Conservation (phyloP, 1,284 basidiomycete species). For the Ganoderma boninense region DNA sequence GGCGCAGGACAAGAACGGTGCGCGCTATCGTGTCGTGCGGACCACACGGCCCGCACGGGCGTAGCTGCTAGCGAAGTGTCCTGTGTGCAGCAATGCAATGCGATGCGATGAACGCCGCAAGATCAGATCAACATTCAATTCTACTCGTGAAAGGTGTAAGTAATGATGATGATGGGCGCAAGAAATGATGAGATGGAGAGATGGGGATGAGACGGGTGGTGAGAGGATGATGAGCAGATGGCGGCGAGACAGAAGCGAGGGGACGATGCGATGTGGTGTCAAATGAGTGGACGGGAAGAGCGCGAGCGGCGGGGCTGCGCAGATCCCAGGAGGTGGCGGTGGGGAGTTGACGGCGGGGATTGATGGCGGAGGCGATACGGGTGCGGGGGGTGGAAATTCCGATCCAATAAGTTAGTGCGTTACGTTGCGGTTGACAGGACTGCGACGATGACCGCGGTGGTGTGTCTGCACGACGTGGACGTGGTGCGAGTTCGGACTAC, state of each 20-base stretch:
- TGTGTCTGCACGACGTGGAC: conserved; percentile 27
- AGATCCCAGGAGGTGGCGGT: conserved; percentile 33
- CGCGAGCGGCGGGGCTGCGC: conserved; percentile 29
- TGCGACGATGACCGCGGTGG: conserved; percentile 30
- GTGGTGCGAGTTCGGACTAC: conserved; percentile 25
- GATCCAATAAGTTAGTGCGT: conserved; percentile 29
- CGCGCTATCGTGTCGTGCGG: conserved; percentile 1
- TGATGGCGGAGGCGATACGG: not conserved
- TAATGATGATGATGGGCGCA: not conserved
- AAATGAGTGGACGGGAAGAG: conserved; percentile 51
- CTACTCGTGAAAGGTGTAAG: conserved; percentile 20
- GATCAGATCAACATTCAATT: conserved; percentile 22
- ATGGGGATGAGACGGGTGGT: conserved; percentile 6
- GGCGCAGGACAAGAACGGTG: not conserved
- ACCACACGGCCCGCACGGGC: not conserved
- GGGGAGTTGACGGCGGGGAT: conserved; percentile 2
- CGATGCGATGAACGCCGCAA: conserved; percentile 9
- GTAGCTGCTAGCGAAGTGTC: not conserved
- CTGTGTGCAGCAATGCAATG: conserved; percentile 5
- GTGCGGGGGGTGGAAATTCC: not conserved
- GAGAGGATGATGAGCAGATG: conserved; percentile 10
- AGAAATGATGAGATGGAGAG: conserved; percentile 11
- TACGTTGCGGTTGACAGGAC: conserved; percentile 32
- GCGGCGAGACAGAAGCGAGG: conserved; percentile 6
- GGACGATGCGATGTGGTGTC: conserved; percentile 6